These are phyloP conservation scores for Rhizophagus prolifer DNA, from an alignment of 192 early-diverging fungal species.

Conservation along the genomic window DNA sequence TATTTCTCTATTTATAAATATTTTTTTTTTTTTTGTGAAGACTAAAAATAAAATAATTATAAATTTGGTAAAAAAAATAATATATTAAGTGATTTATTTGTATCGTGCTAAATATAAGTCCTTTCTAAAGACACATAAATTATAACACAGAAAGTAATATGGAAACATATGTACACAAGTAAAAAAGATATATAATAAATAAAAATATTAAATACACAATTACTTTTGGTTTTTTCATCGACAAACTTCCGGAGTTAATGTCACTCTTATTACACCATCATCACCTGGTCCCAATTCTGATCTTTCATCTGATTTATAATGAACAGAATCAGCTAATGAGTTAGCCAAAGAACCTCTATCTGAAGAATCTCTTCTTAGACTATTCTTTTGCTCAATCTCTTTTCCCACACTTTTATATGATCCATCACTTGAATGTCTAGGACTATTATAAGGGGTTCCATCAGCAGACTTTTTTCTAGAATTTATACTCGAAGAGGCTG, in stretches of 20 bases:
- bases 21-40: no score
- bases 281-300: conserved; percentile 7
- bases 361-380: neutral
- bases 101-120: no score
- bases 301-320: conserved; percentile 23
- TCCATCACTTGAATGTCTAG: neutral
- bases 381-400: neutral
- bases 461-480: neutral
- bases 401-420: neutral
- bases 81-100: no score
- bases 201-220: neutral
- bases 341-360: neutral
- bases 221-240: conserved; percentile 3
- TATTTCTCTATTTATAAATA: no score
- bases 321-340: conserved; percentile 18
- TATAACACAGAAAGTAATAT: neutral
- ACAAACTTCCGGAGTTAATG: conserved; percentile 27
- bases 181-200: neutral
- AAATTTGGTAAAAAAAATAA: no score
- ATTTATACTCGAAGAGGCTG: neutral
- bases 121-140: neutral
- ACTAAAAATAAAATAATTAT: no score
- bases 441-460: neutral
- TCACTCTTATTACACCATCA: conserved; percentile 24
- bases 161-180: neutral